Base-by-base conservation (phyloP, 352 stramenopile genomes). In the Globisporangium spinosum region DNA sequence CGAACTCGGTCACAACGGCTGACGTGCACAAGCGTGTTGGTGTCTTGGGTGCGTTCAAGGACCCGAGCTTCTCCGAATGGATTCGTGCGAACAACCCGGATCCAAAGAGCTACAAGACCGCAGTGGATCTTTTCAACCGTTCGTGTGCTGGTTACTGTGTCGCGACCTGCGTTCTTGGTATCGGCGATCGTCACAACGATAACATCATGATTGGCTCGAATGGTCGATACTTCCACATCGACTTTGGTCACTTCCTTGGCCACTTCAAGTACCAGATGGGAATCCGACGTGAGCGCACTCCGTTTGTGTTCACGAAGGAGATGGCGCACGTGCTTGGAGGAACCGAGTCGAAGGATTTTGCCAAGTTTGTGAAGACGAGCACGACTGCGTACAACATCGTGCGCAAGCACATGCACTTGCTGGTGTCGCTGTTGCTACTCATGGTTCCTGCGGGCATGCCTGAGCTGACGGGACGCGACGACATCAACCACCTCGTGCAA, bases 181-280 rank as follows among this genome's bases (percentile, higher is more conserved):
- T 98, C 67, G 95, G 95, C 65, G 95, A 98, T 73, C 89, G 95
- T 9, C 95, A 98, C 77, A 98, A 97, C 59, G 95, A 98, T 77
- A 98, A 98, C 73, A 97, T 98, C 64, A 98, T 98, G 96, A 94
- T 95, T 69, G 70, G 72, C 23, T 83, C 79, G 22, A 84, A 77
- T 3, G 88, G 88, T 35, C 83, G 87, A 65, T 96, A 94, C 78
- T 96, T 96, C 71, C 88, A 96, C 72, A 96, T 96, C 40, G 88
- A 96, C 73, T 96, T 96, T 60, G 88, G 88, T 17, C 88, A 96
- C 69, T 93, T 96, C 62, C 75, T 96, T 3, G 88, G 86, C 12
- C 86, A 96, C 71, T 91, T 94, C 73, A 96, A 96, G 74, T 96
- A 96, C 70, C 83, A 90, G 77, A 82, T 95, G 79, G 89, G 87